These are phyloP conservation scores for Ascosphaera pollenicola DNA, from an alignment of 2,329 filamentous ascomycete species.

Conservation along the genomic window DNA sequence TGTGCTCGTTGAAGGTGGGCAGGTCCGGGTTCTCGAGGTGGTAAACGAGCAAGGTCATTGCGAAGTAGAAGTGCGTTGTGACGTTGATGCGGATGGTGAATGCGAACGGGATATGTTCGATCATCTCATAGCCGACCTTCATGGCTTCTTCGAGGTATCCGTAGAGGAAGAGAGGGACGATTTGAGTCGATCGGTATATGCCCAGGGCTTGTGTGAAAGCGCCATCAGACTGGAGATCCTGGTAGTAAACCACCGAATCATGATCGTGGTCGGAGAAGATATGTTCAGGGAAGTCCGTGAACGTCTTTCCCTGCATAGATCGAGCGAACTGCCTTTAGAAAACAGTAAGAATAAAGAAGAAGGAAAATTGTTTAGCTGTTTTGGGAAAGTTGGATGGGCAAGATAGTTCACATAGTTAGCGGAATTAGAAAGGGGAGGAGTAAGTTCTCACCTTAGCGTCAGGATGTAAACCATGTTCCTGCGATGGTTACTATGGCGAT, in stretches of 20 bases:
- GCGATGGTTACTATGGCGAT: slow-evolving; percentile 33
- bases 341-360: not conserved
- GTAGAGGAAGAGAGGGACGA: slow-evolving; percentile 25
- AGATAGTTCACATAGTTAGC: not conserved
- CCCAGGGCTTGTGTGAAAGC: slow-evolving; percentile 21
- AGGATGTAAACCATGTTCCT: slow-evolving; percentile 36
- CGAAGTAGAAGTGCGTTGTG: slow-evolving; percentile 23
- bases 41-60: slow-evolving; percentile 20
- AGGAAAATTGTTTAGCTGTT: not conserved
- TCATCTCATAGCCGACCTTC: slow-evolving; percentile 19
- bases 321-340: slow-evolving; percentile 27
- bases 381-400: too few species aligned
- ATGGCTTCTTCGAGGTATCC: slow-evolving; percentile 24
- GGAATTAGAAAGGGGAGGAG: not conserved
- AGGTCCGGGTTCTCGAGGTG: slow-evolving; percentile 21
- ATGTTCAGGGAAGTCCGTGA: slow-evolving; percentile 21
- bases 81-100: slow-evolving; percentile 24
- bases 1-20: slow-evolving; percentile 23
- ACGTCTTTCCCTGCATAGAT: slow-evolving; percentile 40
- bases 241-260: slow-evolving; percentile 26
- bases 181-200: slow-evolving; percentile 30
- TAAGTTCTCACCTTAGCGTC: slow-evolving; percentile 19
- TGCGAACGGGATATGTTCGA: slow-evolving; percentile 20
- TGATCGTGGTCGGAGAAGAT: slow-evolving; percentile 35
- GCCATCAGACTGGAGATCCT: slow-evolving; percentile 24